phyloP scores from a whole-genome alignment of 768 basidiomycete species.

The Boletellus ananiceps region DNA sequence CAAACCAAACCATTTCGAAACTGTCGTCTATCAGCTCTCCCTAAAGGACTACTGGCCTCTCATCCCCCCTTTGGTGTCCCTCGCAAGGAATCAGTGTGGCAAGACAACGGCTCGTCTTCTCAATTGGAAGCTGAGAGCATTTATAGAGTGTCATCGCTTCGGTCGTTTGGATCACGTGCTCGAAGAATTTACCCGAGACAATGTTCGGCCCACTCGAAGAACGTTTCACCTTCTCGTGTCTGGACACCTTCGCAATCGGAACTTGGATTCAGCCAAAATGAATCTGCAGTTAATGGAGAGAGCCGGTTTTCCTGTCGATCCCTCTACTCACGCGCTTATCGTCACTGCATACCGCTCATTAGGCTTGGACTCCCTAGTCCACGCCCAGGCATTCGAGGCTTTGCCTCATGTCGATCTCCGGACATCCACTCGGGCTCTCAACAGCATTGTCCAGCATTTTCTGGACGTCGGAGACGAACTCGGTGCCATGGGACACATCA shows the following conservation, averaged over 20 bases:
- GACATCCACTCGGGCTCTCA: conserved; percentile 54
- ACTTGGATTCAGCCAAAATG: conserved; percentile 51
- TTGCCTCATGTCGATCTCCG: conserved; percentile 38
- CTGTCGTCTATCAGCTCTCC: conserved; percentile 48
- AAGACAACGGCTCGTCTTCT: conserved; percentile 52
- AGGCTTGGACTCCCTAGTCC: conserved; percentile 53
- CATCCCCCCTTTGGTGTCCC: conserved; percentile 44
- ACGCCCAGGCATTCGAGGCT: conserved; percentile 45
- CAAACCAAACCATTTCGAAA: conserved; percentile 56
- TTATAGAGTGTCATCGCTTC: conserved; percentile 52
- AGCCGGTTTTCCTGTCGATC: conserved; percentile 50
- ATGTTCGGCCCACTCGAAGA: conserved; percentile 48
- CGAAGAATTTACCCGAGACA: conserved; percentile 44
- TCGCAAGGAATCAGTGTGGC: conserved; percentile 48
- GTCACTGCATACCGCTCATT: conserved; percentile 54
- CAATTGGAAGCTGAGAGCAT: conserved; percentile 65
- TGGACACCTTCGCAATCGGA: conserved; percentile 64
- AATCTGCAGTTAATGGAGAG: conserved; percentile 54
- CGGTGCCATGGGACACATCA: conserved; percentile 44
- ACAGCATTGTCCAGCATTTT: conserved; percentile 60
- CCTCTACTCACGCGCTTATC: conserved; percentile 57
- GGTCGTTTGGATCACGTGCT: conserved; percentile 42
- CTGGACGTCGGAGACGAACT: conserved; percentile 51
- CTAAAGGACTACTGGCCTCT: conserved; percentile 44
- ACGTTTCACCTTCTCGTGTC: conserved; percentile 69